Evolutionary conservation across 2,329 filamentous ascomycete genomes (phyloP), one percentile per base, ranked within the genome.

Genomic region (Rutstroemia sp.): DNA sequence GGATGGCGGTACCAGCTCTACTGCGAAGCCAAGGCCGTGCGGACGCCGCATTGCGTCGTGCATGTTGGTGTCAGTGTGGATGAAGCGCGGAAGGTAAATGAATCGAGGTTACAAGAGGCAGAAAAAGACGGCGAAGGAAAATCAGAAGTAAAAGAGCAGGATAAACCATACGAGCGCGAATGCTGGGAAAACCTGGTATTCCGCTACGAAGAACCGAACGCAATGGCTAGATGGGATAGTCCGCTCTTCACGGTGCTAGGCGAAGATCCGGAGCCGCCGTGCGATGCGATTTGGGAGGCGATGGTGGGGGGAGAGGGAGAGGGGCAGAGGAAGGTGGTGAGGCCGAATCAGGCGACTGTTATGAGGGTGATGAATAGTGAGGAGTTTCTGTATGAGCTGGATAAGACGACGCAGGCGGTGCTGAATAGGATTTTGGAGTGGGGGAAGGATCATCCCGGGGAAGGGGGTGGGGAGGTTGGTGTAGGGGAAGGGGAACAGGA

Each of bases 1-100:
- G 90, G 89, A 39, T 94, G 88, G 81, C 79, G 90, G 49, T 95
- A 95, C 70, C 89, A 95, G 75, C 76, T 95, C 21, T 87, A 86
- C 71, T 92, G 89, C 74, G 89, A 94, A 72, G 83, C 89, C 39
- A 94, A 94, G 72, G 89, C 89, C 49, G 74, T 88, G 54, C 76
- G 85, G 61, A 94, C 89, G 3, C 82, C 87, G 3, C 87, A 81
- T 71, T 91, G 87, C 66, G 82, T 94, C 56, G 75, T 94, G 61
- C 83, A 85, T 70, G 75, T 86, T 46, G 83, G 83, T 0, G 82
- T 79, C 60, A 67, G 74, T 9, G 71, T 74, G 3, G 80, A 83
- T n/a, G 70, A 70, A 59, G 80, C 82, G 2, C 71, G 71, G 59
- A 69, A 68, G 21, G 76, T 87, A 61, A 92, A 92, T 67, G 78